Percentiles rank a stretch among this genome's conserved stretches.
Conservation (phyloP, 208 protist genomes). For the Leishmania aethiopica region DNA sequence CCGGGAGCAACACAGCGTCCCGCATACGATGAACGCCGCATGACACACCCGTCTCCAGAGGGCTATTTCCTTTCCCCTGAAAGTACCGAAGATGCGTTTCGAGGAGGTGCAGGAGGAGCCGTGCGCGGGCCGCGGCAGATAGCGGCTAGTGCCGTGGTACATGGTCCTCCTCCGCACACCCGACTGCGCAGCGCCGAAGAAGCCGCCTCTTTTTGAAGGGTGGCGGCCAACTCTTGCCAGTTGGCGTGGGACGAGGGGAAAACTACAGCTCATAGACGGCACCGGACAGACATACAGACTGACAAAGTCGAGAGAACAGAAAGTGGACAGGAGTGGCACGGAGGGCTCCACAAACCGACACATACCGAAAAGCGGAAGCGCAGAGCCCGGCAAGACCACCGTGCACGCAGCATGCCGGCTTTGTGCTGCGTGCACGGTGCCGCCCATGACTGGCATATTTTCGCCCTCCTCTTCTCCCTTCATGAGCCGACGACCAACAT, state of each 20-base stretch:
- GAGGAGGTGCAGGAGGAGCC: neutral
- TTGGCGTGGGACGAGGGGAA: neutral
- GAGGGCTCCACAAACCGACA: neutral
- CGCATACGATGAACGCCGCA: neutral
- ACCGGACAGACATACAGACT: neutral
- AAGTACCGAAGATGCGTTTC: neutral
- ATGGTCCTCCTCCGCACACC: neutral
- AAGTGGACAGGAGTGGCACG: neutral
- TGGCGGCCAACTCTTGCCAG: neutral
- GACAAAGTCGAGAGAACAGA: neutral
- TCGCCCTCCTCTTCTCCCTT: neutral
- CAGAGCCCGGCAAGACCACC: neutral
- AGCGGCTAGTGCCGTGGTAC: slow-evolving; percentile 1
- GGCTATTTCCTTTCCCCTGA: no score
- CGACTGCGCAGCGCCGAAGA: neutral
- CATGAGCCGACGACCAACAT: neutral
- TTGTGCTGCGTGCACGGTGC: neutral
- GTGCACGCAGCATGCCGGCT: neutral
- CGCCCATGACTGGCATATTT: neutral
- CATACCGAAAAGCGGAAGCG: neutral
- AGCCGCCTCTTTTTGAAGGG: neutral
- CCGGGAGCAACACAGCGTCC: neutral
- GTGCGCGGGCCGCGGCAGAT: neutral
- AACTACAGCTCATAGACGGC: neutral
- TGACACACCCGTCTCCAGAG: neutral